phyloP scores from a whole-genome alignment of 2,329 filamentous ascomycete species.

The Zymoseptoria tritici region DNA sequence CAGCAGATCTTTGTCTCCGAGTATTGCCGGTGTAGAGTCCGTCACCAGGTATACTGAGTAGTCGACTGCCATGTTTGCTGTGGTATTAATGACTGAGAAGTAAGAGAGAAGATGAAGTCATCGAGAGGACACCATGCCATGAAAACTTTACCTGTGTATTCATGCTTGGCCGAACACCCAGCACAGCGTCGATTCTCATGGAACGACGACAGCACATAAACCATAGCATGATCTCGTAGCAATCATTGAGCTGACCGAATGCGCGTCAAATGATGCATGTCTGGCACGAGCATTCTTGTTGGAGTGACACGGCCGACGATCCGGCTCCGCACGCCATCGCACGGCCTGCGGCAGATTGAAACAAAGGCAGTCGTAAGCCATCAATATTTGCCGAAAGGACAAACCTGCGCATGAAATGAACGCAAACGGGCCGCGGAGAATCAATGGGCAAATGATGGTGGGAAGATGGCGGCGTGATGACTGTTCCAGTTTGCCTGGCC shows the following conservation, averaged over 20 bases:
- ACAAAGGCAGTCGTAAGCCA: not conserved
- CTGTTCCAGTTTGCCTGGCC: not conserved
- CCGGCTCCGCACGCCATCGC: not conserved
- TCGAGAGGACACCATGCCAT: not conserved
- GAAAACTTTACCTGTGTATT: not conserved
- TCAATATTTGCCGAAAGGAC: not conserved
- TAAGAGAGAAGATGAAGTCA: not conserved
- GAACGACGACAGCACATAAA: not conserved
- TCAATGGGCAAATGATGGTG: not conserved
- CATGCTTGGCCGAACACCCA: not conserved
- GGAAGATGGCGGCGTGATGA: not conserved
- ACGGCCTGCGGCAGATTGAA: not conserved
- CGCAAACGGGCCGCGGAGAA: not conserved
- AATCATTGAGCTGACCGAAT: not conserved
- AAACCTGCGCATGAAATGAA: not conserved
- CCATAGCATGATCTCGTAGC: not conserved
- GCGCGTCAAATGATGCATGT: not conserved
- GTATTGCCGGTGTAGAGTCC: constrained; percentile 79
- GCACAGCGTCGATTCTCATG: not conserved
- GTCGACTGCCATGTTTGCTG: constrained; percentile 43
- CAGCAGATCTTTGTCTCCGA: constrained; percentile 63
- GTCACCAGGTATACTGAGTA: constrained; percentile 88
- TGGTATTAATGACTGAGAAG: not conserved
- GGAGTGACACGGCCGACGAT: not conserved
- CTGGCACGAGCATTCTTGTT: not conserved